Base-by-base conservation (phyloP, 2,329 filamentous ascomycete genomes). In the Daldinia sp. region DNA sequence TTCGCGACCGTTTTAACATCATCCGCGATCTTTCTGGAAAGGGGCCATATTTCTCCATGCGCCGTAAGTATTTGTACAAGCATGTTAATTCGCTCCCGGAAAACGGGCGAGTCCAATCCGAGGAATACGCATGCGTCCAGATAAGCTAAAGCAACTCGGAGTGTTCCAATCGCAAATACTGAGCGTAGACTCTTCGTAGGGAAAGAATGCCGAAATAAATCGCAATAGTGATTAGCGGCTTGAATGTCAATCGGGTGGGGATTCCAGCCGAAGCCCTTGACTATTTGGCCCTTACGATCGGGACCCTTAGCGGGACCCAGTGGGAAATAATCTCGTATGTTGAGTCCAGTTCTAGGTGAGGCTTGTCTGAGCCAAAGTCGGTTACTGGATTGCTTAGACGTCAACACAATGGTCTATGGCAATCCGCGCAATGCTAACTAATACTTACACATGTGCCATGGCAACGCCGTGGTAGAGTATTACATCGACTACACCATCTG, bases 381-480 rank as follows among this genome's bases (percentile, higher is more conserved):
- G 54, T 73, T 74, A 62, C 74, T 79, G 41, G 20, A 33, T 20
- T 61, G 26, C 41, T 41, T 42, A 46, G 9, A 20, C 6, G 59
- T 70, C 39, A 72, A 58, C 54, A 10, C 20, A 54, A 35, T 35
- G 6, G 23, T 41, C 42, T 26, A 20, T 26, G 26, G 13, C 9
- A 18, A 41, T 66, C 54, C 12, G 23, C 12, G 23, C 26, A 39
- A 15, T 35, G 33, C 39, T 61, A 54, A 18, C 28, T 18, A 3
- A 39, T 51, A 74, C 80, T 73, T 73, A 82, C 81, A 74, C 73
- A 63, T 82, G 76, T 28, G 79, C 76, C 39, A 79, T 74, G 10
- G 73, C 76, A 18, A 81, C 74, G 4, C 79, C 78, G 30, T 77
- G 76, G 42, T 81, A 80, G 35, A 82, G 74, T 20, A 82, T 72